phyloP scores from a whole-genome alignment of 139 green algal genomes.

The Tetradesmus lagerheimii region DNA sequence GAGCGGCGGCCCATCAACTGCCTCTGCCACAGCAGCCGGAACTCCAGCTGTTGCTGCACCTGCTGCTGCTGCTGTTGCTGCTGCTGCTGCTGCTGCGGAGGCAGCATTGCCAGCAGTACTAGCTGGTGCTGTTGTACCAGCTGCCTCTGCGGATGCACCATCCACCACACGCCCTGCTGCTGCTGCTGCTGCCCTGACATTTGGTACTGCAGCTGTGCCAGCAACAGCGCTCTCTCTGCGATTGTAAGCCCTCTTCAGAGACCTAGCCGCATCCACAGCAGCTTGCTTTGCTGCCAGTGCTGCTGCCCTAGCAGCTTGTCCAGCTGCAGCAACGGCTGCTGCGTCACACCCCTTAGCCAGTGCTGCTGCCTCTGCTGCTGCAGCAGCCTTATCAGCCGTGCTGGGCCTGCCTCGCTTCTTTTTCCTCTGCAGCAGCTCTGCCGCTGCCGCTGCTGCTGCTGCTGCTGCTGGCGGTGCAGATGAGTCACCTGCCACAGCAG shows the following conservation, averaged over 20 bases:
- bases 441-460: neutral
- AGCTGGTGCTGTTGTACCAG: neutral
- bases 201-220: neutral
- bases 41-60: neutral
- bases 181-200: neutral
- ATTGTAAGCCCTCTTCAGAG: neutral
- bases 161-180: neutral
- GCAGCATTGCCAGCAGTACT: neutral
- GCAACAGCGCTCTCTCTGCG: too few relatives aligned
- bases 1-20: neutral
- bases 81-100: neutral
- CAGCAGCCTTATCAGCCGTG: neutral
- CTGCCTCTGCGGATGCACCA: neutral
- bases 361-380: neutral
- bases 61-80: neutral
- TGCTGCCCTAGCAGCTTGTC: conserved; percentile 1
- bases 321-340: neutral
- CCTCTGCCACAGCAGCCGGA: neutral
- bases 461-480: neutral
- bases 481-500: neutral
- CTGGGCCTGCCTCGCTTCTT: neutral
- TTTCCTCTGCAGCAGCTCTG: neutral
- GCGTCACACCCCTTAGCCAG: neutral
- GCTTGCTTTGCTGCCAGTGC: neutral
- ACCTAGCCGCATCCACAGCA: neutral